phyloP scores from a whole-genome alignment of 2,329 filamentous ascomycete species.

The Bipolaris gigantea region DNA sequence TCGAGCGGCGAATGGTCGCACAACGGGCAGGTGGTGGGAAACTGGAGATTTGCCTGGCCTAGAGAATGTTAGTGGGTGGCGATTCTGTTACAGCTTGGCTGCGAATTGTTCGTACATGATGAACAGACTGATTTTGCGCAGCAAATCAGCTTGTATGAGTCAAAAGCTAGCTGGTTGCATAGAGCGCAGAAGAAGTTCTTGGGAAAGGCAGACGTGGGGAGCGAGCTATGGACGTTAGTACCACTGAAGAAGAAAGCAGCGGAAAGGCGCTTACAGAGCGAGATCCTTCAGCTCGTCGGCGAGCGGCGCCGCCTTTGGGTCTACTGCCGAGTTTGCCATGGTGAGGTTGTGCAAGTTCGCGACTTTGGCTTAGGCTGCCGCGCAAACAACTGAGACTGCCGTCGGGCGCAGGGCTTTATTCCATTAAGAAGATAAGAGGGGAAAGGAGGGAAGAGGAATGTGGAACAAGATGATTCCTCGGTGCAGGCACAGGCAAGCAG shows the following conservation, averaged over 20 bases:
- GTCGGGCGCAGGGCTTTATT: constrained; percentile 17
- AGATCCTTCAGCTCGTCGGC: constrained; percentile 39
- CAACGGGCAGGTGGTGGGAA: constrained; percentile 83
- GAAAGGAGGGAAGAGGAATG: neutral
- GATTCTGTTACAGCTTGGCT: neutral
- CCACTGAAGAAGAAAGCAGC: too few relatives aligned
- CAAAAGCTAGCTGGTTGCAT: constrained; percentile 87
- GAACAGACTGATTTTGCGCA: constrained; percentile 96
- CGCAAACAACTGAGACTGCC: constrained; percentile 17
- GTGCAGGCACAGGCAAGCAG: constrained; percentile 7
- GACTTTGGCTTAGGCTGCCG: constrained; percentile 26
- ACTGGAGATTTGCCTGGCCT: constrained; percentile 51
- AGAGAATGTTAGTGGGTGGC: constrained; percentile 9
- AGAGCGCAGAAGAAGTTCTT: constrained; percentile 93
- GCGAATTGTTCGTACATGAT: constrained; percentile 65
- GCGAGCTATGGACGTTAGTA: constrained; percentile 58
- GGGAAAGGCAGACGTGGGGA: constrained; percentile 84
- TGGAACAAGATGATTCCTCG: neutral
- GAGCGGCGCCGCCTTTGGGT: constrained; percentile 39
- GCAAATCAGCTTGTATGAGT: constrained; percentile 88
- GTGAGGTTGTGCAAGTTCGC: constrained; percentile 22
- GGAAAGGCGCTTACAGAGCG: constrained; percentile 28
- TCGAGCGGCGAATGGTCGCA: constrained; percentile 91
- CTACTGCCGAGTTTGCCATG: constrained; percentile 34
- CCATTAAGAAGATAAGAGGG: constrained; percentile 23